Conservation (phyloP, 2,329 filamentous ascomycete genomes). For the Gremmenia infestans region DNA sequence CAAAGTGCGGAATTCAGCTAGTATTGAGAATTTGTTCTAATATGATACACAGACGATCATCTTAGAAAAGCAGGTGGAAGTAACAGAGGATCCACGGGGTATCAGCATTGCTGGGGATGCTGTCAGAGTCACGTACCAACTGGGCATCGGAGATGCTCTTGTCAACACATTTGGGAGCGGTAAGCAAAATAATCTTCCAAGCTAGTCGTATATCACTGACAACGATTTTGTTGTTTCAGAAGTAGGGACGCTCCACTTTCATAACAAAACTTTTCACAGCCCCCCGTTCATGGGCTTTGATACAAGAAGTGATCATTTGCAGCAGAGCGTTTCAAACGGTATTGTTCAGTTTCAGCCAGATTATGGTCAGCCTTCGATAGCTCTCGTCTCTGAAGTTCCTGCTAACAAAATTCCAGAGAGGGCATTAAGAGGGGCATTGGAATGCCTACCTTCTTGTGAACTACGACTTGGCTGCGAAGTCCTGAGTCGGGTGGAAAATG, state of each 20-base stretch:
- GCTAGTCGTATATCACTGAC: neutral
- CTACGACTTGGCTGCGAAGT: neutral
- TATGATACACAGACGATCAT: conserved; percentile 11
- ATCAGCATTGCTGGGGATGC: conserved; percentile 32
- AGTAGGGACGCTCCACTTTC: conserved; percentile 9
- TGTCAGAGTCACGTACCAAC: conserved; percentile 24
- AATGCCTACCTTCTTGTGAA: neutral
- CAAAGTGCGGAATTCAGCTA: neutral
- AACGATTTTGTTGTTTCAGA: neutral
- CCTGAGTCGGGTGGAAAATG: neutral
- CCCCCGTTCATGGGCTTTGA: too few relatives aligned
- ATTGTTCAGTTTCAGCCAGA: too few relatives aligned
- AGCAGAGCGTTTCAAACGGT: too few relatives aligned
- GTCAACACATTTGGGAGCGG: conserved; percentile 18
- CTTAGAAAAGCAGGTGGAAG: conserved; percentile 25
- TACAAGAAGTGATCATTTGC: too few relatives aligned
- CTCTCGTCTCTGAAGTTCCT: neutral
- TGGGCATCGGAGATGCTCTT: conserved; percentile 23
- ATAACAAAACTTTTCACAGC: neutral
- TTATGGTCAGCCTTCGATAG: too few relatives aligned
- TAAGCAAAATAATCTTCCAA: neutral
- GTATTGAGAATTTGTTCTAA: neutral
- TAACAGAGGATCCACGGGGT: conserved; percentile 29
- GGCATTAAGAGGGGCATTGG: neutral
- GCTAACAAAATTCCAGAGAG: neutral